phyloP scores from a whole-genome alignment of 106 monocot genomes.

The Triglochin maritima region DNA sequence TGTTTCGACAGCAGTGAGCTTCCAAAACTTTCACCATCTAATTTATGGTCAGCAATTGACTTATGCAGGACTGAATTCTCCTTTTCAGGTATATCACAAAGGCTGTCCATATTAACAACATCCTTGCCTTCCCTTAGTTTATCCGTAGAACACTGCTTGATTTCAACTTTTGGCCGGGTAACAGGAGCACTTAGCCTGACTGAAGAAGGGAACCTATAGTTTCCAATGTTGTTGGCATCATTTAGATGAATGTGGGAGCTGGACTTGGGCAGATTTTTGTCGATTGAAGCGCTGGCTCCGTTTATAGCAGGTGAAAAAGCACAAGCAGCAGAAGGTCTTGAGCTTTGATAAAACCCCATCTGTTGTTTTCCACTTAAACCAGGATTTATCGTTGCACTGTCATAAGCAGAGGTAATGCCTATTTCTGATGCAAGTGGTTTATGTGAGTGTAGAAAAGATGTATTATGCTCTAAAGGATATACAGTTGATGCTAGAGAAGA shows the following conservation, averaged over 20 bases:
- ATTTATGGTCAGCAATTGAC: background rate
- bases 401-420: background rate
- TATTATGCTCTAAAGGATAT: background rate
- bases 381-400: background rate
- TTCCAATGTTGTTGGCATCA: background rate
- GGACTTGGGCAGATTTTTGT: background rate
- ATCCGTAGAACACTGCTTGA: background rate
- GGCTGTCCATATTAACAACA: background rate
- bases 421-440: background rate
- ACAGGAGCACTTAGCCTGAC: background rate
- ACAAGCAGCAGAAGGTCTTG: background rate
- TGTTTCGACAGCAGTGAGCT: background rate
- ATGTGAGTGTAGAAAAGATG: background rate
- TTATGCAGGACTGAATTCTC: background rate
- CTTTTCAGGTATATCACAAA: background rate
- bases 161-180: background rate
- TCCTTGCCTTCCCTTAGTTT: background rate
- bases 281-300: background rate
- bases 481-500: background rate
- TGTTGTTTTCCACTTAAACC: background rate
- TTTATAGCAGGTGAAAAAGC: background rate
- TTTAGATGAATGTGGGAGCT: background rate
- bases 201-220: background rate
- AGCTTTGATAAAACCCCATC: background rate
- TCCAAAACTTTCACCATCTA: background rate